These are phyloP conservation scores for Pelargonium cotyledonis DNA, from an alignment of 441 rosid species.

Conservation along the genomic window DNA sequence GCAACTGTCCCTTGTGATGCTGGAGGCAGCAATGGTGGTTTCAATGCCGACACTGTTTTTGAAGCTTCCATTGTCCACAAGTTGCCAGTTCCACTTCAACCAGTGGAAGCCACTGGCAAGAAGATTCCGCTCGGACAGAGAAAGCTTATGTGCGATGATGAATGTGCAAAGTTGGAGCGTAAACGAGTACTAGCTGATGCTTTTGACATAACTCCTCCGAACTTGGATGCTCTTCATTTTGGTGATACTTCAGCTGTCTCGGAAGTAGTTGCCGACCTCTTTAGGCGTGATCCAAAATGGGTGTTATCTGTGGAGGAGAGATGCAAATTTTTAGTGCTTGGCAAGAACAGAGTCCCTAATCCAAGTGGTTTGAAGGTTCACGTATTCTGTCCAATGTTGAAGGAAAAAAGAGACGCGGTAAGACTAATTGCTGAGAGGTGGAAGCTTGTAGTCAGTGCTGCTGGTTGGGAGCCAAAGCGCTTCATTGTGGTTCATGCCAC, in stretches of 20 bases:
- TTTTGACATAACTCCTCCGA: conserved; percentile 72
- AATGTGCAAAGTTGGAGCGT: conserved; percentile 90
- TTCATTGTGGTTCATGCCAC: conserved; percentile 74
- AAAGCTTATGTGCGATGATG: conserved; percentile 82
- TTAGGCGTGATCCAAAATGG: conserved; percentile 94
- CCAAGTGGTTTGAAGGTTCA: conserved; percentile 68
- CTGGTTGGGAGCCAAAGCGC: conserved; percentile 98
- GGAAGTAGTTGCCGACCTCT: conserved; percentile 69
- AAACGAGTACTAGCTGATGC: conserved; percentile 92
- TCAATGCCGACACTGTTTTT: conserved; percentile 41
- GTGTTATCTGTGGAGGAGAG: conserved; percentile 88
- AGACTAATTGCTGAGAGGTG: conserved; percentile 88
- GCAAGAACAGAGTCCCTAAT: conserved; percentile 58
- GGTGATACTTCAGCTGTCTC: conserved; percentile 69
- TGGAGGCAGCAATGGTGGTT: conserved; percentile 51
- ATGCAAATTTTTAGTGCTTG: conserved; percentile 83
- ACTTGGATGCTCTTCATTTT: conserved; percentile 85
- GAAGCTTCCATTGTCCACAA: conserved; percentile 72
- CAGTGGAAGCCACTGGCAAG: conserved; percentile 52
- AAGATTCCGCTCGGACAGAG: conserved; percentile 81
- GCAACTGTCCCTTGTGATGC: conserved; percentile 84
- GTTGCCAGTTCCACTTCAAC: conserved; percentile 73
- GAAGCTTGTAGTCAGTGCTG: conserved; percentile 70
- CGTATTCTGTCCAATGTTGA: conserved; percentile 89
- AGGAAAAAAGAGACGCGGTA: conserved; percentile 89